A percentile compares a stretch with the other conserved stretches of the same genome.
phyloP scores from a whole-genome alignment of 2,329 filamentous ascomycete species.

The Trichoderma sp. region DNA sequence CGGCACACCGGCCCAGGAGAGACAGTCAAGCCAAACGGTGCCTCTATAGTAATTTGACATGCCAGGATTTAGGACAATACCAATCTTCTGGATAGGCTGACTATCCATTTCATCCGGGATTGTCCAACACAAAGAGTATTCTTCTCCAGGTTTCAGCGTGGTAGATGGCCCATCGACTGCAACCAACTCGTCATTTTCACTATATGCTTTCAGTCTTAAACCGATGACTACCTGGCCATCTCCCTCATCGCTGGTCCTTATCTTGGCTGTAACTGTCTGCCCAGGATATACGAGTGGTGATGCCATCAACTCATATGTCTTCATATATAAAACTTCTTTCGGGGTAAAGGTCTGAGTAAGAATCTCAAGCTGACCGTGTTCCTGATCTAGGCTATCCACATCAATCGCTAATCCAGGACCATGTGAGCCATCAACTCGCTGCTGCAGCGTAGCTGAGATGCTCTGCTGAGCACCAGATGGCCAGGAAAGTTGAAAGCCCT shows the following conservation, averaged over 20 bases:
- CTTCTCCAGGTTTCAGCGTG: neutral
- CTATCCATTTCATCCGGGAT: constrained; percentile 15
- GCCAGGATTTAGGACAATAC: neutral
- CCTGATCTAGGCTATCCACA: neutral
- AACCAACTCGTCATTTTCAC: constrained; percentile 2
- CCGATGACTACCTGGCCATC: neutral
- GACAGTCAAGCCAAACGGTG: constrained; percentile 17
- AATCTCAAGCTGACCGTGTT: constrained; percentile 2
- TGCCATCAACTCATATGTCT: constrained; percentile 20
- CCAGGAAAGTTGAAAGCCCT: constrained; percentile 29
- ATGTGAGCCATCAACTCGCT: neutral
- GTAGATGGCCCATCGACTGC: neutral
- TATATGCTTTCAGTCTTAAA: constrained; percentile 12
- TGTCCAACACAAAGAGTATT: neutral
- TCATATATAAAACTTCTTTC: constrained; percentile 10
- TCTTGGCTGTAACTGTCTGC: neutral
- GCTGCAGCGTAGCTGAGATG: neutral
- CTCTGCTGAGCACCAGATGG: constrained; percentile 19
- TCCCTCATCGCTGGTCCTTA: neutral
- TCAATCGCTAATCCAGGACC: constrained; percentile 11
- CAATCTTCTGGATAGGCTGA: constrained; percentile 18
- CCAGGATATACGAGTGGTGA: constrained; percentile 20
- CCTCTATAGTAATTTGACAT: neutral
- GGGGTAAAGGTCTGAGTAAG: constrained; percentile 20
- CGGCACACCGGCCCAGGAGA: constrained; percentile 17